Evolutionary conservation across 1,284 basidiomycete genomes (phyloP).

Genomic region (Takashimella koratensis): DNA sequence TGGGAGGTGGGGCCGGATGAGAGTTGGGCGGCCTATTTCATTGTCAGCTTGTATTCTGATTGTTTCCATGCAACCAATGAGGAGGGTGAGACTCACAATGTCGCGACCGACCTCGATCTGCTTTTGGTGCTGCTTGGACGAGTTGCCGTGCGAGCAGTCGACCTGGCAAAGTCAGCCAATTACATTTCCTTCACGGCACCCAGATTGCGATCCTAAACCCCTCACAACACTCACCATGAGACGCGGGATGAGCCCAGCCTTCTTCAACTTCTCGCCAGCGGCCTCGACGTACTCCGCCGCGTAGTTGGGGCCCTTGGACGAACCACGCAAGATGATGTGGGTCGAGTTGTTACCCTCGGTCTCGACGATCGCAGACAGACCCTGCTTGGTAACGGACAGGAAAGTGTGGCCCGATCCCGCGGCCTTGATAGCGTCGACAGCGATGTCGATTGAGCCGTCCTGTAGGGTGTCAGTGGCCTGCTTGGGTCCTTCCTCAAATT

Average conservation of each 20-base stretch:
- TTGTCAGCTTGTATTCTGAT: constrained; percentile 48
- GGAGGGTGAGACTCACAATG: constrained; percentile 52
- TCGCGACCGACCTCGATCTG: constrained; percentile 56
- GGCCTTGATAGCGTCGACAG: constrained; percentile 86
- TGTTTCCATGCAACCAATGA: neutral
- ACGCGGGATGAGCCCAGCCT: constrained; percentile 72
- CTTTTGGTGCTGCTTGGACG: constrained; percentile 58
- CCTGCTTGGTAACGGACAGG: constrained; percentile 88
- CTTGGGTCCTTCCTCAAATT: too few relatives aligned
- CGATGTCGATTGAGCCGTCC: constrained; percentile 68
- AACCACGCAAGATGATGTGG: constrained; percentile 82
- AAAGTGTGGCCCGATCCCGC: constrained; percentile 84
- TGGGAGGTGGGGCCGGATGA: constrained; percentile 64
- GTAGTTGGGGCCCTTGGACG: constrained; percentile 81
- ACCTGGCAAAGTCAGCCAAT: constrained; percentile 54
- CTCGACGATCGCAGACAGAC: constrained; percentile 84
- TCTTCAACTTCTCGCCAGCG: constrained; percentile 68
- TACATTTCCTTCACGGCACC: neutral
- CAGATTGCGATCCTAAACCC: neutral
- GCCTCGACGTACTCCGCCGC: constrained; percentile 70
- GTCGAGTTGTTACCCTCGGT: constrained; percentile 57
- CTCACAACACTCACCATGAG: constrained; percentile 67
- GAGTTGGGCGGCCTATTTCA: constrained; percentile 56
- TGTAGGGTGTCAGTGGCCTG: too few relatives aligned
- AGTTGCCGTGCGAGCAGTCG: constrained; percentile 82